Conservation (phyloP, 169 alveolate species). For the Babesia divergens region DNA sequence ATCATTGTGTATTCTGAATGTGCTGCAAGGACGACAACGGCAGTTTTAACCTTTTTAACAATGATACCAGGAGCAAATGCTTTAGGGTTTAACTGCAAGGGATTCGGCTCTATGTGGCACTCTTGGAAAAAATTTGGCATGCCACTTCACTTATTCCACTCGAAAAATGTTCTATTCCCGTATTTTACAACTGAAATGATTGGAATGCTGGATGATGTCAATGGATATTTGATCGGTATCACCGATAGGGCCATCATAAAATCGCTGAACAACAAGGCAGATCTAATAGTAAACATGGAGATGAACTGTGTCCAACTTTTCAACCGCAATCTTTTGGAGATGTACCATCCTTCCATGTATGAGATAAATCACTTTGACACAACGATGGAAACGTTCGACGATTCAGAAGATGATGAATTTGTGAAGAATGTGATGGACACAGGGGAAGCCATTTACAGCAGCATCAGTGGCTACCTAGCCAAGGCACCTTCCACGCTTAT, state of each 20-base stretch:
- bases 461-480: constrained; percentile 45
- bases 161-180: constrained; percentile 37
- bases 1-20: constrained; percentile 42
- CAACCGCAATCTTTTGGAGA: constrained; percentile 24
- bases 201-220: neutral
- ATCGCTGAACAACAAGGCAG: constrained; percentile 13
- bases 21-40: constrained; percentile 53
- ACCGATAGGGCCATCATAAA: constrained; percentile 24
- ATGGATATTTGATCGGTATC: constrained; percentile 54
- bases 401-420: constrained; percentile 44
- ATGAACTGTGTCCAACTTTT: constrained; percentile 20
- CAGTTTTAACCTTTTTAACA: constrained; percentile 35
- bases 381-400: constrained; percentile 10
- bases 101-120: constrained; percentile 57
- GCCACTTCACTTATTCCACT: constrained; percentile 54
- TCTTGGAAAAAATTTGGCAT: constrained; percentile 50
- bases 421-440: constrained; percentile 31
- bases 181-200: constrained; percentile 42
- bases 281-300: constrained; percentile 54
- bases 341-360: constrained; percentile 49
- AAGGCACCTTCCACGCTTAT: constrained; percentile 48
- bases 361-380: constrained; percentile 39
- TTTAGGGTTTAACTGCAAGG: constrained; percentile 47
- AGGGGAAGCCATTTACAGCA: constrained; percentile 36
- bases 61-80: constrained; percentile 61